Base-by-base conservation (phyloP, 2,329 filamentous ascomycete species). In the Davidsoniella virescens region DNA sequence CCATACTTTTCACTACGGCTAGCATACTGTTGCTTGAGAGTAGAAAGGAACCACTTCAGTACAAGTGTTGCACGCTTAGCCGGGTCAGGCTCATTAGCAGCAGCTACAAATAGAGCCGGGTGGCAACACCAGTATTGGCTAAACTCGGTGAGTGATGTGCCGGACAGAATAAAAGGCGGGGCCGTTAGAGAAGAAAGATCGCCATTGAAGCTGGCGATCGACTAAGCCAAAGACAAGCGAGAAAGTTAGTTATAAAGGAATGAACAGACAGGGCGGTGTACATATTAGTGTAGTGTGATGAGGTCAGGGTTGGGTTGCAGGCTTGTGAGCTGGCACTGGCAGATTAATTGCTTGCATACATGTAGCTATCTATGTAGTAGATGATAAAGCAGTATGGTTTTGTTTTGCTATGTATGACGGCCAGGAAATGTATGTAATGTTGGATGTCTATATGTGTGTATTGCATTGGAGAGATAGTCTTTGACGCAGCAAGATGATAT, bases 11-110 rank as follows among this genome's bases (percentile, higher is more conserved):
- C 88, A 62, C 85, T 93, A 53, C 75, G 73, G 60, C 71, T 78
- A 52, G 76, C 76, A 59, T 81, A 80, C 63, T 94, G 87, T 65
- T 93, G 86, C 69, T 92, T 94, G 48, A 96, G 72, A 3, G 88
- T 94, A 60, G 80, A 88, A 50, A 96, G 68, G 68, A 95, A 96
- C 90, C 90, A 96, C 66, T 90, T 93, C 59, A 95, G 70, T n/a
- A 96, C 90, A 33, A 90, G 71, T 57, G 94, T 67, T 17, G 86
- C 82, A 54, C 90, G 80, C 70, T 87, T 92, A 59, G 83, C 78
- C 0, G 87, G 76, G 62, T 94, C 84, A 48, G 79, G 59, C 64
- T 94, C 87, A 52, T 74, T 72, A 45, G 87, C 83, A 2, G 90
- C 86, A 10, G 88, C 87, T 53, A 87, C 78, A 58, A 96, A 83